Base-by-base conservation (phyloP, 208 protist species). In the Strigomonas culicis region DNA sequence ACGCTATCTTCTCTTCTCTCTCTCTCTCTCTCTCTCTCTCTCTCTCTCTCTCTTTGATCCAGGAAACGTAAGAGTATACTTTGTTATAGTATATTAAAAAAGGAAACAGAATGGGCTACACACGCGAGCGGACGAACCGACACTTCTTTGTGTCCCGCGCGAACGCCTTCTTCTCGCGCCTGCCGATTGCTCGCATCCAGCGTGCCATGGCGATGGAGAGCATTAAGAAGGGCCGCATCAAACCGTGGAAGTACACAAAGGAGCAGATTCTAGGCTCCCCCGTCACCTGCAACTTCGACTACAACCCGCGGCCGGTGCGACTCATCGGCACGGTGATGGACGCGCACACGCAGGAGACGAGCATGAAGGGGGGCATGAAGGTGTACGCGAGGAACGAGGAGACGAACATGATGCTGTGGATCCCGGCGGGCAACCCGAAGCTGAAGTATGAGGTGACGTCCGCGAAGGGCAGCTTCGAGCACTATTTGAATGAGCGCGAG, bases 261-360 rank as follows among this genome's bases (percentile, higher is more conserved):
- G 90, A 96, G 67, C 84, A 94, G 62, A 87, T 96, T 28, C 72
- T 96, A 21, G 90, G 90, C 17, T 80, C 90, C 6, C 85, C 90
- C 21, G 68, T 96, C 15, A 88, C 90, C 27, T 91, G 86, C 70
- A 92, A 92, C 69, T 93, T 96, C 68, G 90, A 96, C 53, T 96
- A 96, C 75, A 92, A 96, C 63, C 90, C 90, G 7, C 82, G 88
- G 0, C 90, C 90, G 3, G 85, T 96, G 66, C 84, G 90, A 1
- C 79, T 96, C 50, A 93, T 96, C 44, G 90, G 90, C 44, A 94
- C 90, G 1, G 82, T 96, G 21, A 96, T 96, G 90, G 90, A 96
- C 63, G 85, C 86, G 0, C 87, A 94, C 75, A 88, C 85, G 24
- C 72, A 82, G 70, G 85, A 96, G 76, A 93, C 87, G 36, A 96